Evolutionary conservation across 108 stramenopile species (phyloP).

Genomic region (Skeletonema marinoi): DNA sequence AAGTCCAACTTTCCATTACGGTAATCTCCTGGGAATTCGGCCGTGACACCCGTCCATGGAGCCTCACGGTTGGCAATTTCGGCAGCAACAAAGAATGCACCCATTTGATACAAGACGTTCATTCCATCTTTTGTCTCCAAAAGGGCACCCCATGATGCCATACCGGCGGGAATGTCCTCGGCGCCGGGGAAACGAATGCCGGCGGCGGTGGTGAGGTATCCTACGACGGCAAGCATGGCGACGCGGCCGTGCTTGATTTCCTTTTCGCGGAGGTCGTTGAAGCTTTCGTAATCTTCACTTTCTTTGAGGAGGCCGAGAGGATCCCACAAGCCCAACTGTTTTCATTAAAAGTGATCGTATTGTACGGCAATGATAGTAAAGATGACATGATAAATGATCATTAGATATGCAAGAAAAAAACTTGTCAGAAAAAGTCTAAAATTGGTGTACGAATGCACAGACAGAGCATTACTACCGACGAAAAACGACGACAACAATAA

Average conservation of each 20-base stretch:
- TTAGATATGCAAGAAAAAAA: not conserved
- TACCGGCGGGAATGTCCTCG: conserved; percentile 70
- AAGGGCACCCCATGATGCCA: conserved; percentile 53
- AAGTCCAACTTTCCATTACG: conserved; percentile 76
- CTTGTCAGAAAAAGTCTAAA: not conserved
- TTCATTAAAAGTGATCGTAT: not conserved
- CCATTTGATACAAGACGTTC: conserved; percentile 15
- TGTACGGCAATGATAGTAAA: not conserved
- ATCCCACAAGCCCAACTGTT: conserved; percentile 80
- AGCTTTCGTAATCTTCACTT: conserved; percentile 51
- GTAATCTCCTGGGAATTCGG: conserved; percentile 75
- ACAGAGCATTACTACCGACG: not conserved
- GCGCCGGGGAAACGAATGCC: conserved; percentile 79
- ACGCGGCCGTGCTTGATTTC: conserved; percentile 62
- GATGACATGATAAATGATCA: not conserved
- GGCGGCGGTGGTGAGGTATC: conserved; percentile 70
- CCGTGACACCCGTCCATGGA: conserved; percentile 57
- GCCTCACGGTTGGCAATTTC: conserved; percentile 17
- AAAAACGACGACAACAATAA: not conserved
- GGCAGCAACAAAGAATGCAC: conserved; percentile 7
- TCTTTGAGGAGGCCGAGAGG: conserved; percentile 57
- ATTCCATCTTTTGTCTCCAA: conserved; percentile 17
- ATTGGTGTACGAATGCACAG: not conserved
- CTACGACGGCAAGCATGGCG: conserved; percentile 64
- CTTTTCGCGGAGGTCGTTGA: conserved; percentile 58